Evolutionary conservation across 2,329 filamentous ascomycete genomes (phyloP).

Genomic region (Sphaerulina vaccinii): DNA sequence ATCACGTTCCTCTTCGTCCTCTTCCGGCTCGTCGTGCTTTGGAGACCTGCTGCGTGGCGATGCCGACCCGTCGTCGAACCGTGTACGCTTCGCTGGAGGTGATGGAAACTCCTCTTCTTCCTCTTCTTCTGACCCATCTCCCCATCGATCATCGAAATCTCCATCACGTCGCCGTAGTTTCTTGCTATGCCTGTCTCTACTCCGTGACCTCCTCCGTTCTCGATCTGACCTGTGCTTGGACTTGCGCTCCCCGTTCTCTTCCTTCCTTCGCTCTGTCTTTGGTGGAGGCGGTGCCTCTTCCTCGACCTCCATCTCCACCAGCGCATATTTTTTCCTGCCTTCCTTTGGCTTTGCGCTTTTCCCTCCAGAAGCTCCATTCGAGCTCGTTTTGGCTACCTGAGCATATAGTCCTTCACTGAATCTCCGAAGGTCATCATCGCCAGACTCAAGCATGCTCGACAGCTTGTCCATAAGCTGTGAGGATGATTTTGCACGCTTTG

Average conservation of each 20-base stretch:
- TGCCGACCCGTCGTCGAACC: conserved; percentile 58
- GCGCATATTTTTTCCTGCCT: conserved; percentile 52
- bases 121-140: conserved; percentile 62
- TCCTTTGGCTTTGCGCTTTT: conserved; percentile 31
- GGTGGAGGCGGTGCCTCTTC: conserved; percentile 31
- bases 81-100: conserved; percentile 68
- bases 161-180: conserved; percentile 53
- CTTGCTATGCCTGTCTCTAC: conserved; percentile 46
- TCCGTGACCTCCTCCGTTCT: conserved; percentile 33
- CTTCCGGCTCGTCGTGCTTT: conserved; percentile 27
- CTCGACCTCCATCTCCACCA: conserved; percentile 56
- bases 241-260: conserved; percentile 37
- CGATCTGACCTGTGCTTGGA: conserved; percentile 42
- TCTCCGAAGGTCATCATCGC: conserved; percentile 44
- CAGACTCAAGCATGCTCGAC: conserved; percentile 52
- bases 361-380: conserved; percentile 23
- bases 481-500: conserved; percentile 50
- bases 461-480: conserved; percentile 52
- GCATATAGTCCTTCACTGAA: conserved; percentile 51
- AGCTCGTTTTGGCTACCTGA: conserved; percentile 33
- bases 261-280: conserved; percentile 22
- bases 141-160: conserved; percentile 77
- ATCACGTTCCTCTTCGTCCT: conserved; percentile 56
- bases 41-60: conserved; percentile 31
- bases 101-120: conserved; percentile 61